Evolutionary conservation across 768 basidiomycete genomes (phyloP).

Genomic region (Russula foetens): DNA sequence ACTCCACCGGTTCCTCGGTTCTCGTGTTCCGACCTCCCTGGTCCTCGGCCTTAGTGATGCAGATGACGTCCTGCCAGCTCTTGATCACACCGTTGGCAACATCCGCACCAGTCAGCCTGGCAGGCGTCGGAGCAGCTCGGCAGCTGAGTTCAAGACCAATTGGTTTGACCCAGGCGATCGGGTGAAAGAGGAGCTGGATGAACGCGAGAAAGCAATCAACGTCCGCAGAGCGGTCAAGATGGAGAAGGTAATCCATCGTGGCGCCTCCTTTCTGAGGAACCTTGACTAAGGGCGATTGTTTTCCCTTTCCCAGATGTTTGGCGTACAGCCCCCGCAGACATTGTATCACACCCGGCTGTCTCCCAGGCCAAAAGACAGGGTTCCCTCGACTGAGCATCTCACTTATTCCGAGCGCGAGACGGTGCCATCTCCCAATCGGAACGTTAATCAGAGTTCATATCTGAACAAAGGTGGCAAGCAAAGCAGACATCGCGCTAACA

Average conservation of each 20-base stretch:
- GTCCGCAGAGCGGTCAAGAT: constrained; percentile 78
- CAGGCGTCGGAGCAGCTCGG: constrained; percentile 48
- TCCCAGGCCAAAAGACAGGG: constrained; percentile 25
- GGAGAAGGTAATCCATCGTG: constrained; percentile 58
- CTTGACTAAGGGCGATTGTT: neutral
- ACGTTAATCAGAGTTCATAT: constrained; percentile 46
- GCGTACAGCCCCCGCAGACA: constrained; percentile 68
- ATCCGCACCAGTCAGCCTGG: constrained; percentile 26
- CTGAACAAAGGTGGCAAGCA: constrained; percentile 27
- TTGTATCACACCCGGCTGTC: constrained; percentile 63
- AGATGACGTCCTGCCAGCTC: constrained; percentile 28
- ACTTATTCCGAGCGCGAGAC: constrained; percentile 1
- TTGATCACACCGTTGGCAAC: constrained; percentile 17
- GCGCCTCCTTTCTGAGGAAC: neutral
- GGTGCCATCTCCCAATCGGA: constrained; percentile 25
- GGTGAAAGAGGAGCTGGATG: constrained; percentile 60
- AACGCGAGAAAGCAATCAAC: constrained; percentile 69
- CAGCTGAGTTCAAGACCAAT: constrained; percentile 36
- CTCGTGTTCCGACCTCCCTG: constrained; percentile 62
- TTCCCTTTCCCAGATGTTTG: constrained; percentile 53
- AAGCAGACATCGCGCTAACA: constrained; percentile 32
- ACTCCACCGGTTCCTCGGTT: constrained; percentile 81
- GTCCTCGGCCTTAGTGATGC: constrained; percentile 43
- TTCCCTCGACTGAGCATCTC: constrained; percentile 7
- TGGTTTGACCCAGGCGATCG: constrained; percentile 55